Base-by-base conservation (phyloP, 2,329 filamentous ascomycete species). In the Fusarium nygamai region DNA sequence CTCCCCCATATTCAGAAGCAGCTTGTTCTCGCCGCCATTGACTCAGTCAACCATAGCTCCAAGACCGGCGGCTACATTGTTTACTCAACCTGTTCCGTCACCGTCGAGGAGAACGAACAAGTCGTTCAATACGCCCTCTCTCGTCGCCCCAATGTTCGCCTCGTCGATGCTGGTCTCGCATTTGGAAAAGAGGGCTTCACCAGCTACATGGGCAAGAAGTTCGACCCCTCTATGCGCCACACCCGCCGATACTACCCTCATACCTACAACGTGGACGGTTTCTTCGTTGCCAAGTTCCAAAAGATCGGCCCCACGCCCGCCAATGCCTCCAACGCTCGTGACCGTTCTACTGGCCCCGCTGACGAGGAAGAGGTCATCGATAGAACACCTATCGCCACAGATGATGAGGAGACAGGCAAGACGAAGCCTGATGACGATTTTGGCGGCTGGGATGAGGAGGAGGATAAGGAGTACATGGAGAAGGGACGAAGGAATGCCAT, bases 271-370 rank as follows among this genome's bases (percentile, higher is more conserved):
- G 95, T 99, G 39, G 96, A 98, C 82, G 96, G 96, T 74, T 99
- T 99, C 91, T 99, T 95, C 82, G 96, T 99, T 71, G 94, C 95
- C 80, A 99, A 99, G 84, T 93, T 99, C 85, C 95, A 97, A 84
- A 99, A 99, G 88, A 90, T 90, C 22, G 96, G 91, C 0, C 93
- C 94, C 7, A 94, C 93, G 46, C 92, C 93, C 3, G 84, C 87
- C 64, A 90, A 89, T 70, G 78, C 78, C 34, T 61, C 67, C 8
- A 70, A 68, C 27, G 41, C 85, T 33, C 71, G 71, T 53, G 85
- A 86, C 61, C 79, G 78, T 62, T 64, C 74, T 24, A 76, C 64
- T 4, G 79, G 76, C n/a, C 75, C 75, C 17, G 70, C 69, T 58
- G 80, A 84, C 43, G 84, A 85, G 54, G 63, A 43, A 10, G 86